These are phyloP conservation scores for Articulospora tetracladia DNA, from an alignment of 495 filamentous ascomycete species.

Conservation along the genomic window DNA sequence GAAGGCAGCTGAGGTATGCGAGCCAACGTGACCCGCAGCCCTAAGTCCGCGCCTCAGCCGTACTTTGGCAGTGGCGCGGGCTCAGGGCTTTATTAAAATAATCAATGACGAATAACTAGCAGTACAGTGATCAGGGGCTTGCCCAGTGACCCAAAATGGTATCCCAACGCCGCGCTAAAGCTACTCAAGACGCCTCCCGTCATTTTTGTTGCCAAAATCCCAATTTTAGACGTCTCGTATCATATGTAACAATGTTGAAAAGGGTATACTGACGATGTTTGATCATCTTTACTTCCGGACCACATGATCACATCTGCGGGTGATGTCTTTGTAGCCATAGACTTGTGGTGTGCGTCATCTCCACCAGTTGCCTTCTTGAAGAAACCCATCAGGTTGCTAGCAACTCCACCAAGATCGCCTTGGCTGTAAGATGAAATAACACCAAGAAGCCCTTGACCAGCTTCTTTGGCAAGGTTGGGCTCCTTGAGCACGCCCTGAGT, in stretches of 20 bases:
- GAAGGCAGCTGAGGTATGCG: slow-evolving; percentile 13
- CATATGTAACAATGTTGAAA: slow-evolving; percentile 9
- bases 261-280: slow-evolving; percentile 76
- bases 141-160: slow-evolving; percentile 16
- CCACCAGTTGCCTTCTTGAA: slow-evolving; percentile 90
- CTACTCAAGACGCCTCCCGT: slow-evolving; percentile 11
- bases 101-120: slow-evolving; percentile 18
- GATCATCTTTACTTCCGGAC: slow-evolving; percentile 92
- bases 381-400: slow-evolving; percentile 77
- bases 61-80: slow-evolving; percentile 11
- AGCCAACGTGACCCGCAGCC: slow-evolving; percentile 53
- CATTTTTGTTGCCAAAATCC: slow-evolving; percentile 9
- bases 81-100: slow-evolving; percentile 22
- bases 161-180: slow-evolving; percentile 23
- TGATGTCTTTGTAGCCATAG: slow-evolving; percentile 86
- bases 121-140: slow-evolving; percentile 15
- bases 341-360: slow-evolving; percentile 74
- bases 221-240: slow-evolving; percentile 4
- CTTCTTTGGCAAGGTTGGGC: slow-evolving; percentile 96
- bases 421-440: slow-evolving; percentile 87
- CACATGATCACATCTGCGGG: slow-evolving; percentile 97
- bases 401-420: slow-evolving; percentile 82
- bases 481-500: slow-evolving; percentile 95
- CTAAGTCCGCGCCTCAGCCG: slow-evolving; percentile 43
- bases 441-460: slow-evolving; percentile 85